phyloP scores from a whole-genome alignment of 345 rosid species.

The Aurinia saxatilis region DNA sequence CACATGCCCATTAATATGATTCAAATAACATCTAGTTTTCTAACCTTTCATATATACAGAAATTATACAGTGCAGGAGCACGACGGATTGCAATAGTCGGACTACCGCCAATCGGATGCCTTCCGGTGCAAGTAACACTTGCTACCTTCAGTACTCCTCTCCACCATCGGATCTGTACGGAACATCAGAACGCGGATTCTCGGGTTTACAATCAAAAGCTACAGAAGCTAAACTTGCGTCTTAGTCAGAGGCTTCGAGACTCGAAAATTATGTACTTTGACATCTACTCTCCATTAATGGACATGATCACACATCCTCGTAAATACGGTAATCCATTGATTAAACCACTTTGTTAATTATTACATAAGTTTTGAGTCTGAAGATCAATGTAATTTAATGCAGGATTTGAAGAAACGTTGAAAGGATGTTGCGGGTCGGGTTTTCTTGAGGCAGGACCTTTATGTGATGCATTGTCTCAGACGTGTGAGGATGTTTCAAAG shows the following conservation, averaged over 20 bases:
- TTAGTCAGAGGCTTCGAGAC: constrained; percentile 16
- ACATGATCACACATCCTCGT: too few species aligned
- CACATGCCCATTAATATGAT: too few species aligned
- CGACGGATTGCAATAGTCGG: too few species aligned
- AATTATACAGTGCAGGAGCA: constrained; percentile 26
- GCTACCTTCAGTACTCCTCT: not conserved
- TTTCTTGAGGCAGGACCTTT: constrained; percentile 26
- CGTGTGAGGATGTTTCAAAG: constrained; percentile 20
- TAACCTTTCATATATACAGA: constrained; percentile 5
- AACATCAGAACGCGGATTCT: constrained; percentile 21
- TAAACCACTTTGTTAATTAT: not conserved
- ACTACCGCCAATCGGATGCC: too few species aligned
- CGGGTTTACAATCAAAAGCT: too few species aligned
- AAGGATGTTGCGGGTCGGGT: too few species aligned
- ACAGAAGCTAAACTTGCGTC: not conserved
- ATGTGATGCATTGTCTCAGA: constrained; percentile 11
- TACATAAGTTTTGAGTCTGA: not conserved
- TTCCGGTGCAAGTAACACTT: too few species aligned
- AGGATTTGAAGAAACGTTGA: too few species aligned
- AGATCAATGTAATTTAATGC: not conserved
- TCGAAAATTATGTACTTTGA: constrained; percentile 21
- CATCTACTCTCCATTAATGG: too few species aligned
- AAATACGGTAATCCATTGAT: constrained; percentile 11
- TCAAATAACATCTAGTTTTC: not conserved
- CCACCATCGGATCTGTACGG: not conserved